Conservation (phyloP, 805 yeast species). For the Wickerhamiella domercqiae region DNA sequence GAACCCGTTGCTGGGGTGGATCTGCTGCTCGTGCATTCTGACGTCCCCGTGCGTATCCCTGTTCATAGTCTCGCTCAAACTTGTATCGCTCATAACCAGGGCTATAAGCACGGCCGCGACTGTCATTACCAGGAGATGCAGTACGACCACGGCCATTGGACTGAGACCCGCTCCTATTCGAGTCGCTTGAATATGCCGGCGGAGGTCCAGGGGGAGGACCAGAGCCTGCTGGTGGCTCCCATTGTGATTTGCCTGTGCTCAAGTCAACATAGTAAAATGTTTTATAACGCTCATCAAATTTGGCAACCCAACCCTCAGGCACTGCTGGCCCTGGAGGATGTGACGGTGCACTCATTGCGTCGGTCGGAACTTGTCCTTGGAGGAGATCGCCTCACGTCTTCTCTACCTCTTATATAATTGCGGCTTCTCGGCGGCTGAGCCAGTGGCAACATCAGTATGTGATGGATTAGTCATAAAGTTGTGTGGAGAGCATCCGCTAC, state of each 20-base stretch:
- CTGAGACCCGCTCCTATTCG: not conserved
- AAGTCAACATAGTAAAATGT: constrained; percentile 75
- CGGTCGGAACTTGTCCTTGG: too few species aligned
- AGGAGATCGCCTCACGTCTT: too few species aligned
- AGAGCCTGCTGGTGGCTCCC: constrained; percentile 56
- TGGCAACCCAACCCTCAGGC: constrained; percentile 26
- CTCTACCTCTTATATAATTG: too few species aligned
- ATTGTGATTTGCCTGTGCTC: constrained; percentile 60
- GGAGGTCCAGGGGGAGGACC: constrained; percentile 17
- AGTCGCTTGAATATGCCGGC: constrained; percentile 3
- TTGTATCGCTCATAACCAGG: constrained; percentile 2
- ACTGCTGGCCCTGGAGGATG: constrained; percentile 15
- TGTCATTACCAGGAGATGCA: not conserved
- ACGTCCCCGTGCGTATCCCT: constrained; percentile 1
- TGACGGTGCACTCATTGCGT: constrained; percentile 2
- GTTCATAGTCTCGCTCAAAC: constrained; percentile 2
- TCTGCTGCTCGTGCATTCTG: constrained; percentile 7
- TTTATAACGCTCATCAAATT: constrained; percentile 29
- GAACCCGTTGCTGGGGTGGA: constrained; percentile 22
- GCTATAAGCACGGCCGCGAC: not conserved
- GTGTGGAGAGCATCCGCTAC: too few species aligned
- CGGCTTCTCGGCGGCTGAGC: too few species aligned
- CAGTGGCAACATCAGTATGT: too few species aligned
- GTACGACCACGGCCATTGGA: not conserved
- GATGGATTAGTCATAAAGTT: too few species aligned